A percentile compares a stretch with the other conserved stretches of the same genome.
Conservation (phyloP, 768 basidiomycete species). For the Cystobasidium onofrii region DNA sequence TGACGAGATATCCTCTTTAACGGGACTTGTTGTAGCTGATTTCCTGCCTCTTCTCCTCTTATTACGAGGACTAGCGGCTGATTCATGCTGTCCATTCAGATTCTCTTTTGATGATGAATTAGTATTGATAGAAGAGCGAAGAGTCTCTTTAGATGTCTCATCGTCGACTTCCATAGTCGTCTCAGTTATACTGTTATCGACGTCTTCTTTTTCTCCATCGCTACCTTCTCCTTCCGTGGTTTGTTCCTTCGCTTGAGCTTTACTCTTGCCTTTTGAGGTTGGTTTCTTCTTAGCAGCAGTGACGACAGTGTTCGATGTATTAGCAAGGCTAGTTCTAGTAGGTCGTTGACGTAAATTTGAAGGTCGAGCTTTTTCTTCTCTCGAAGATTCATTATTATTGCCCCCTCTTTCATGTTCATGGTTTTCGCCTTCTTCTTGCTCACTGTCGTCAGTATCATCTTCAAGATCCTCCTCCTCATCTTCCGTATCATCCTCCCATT, state of each 20-base stretch:
- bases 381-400: not conserved
- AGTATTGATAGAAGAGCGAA: too few species aligned
- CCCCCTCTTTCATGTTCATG: not conserved
- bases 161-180: conserved; percentile 45
- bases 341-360: conserved; percentile 38
- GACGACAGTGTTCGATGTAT: not conserved
- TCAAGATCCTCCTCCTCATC: not conserved
- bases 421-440: not conserved
- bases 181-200: conserved; percentile 44
- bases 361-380: conserved; percentile 7
- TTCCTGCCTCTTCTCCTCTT: not conserved
- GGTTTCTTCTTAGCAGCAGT: not conserved
- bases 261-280: conserved; percentile 36
- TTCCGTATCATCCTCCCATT: conserved; percentile 32
- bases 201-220: conserved; percentile 49
- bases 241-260: conserved; percentile 43
- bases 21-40: not conserved
- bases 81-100: conserved; percentile 17
- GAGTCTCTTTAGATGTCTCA: not conserved
- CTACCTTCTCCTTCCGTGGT: conserved; percentile 49
- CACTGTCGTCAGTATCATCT: not conserved
- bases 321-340: conserved; percentile 45
- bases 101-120: not conserved
- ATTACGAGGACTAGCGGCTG: conserved; percentile 26
- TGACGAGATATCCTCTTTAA: not conserved